Evolutionary conservation across 2,329 filamentous ascomycete genomes (phyloP), one percentile per base, ranked within the genome.

Genomic region (Aspergillus jensenii): DNA sequence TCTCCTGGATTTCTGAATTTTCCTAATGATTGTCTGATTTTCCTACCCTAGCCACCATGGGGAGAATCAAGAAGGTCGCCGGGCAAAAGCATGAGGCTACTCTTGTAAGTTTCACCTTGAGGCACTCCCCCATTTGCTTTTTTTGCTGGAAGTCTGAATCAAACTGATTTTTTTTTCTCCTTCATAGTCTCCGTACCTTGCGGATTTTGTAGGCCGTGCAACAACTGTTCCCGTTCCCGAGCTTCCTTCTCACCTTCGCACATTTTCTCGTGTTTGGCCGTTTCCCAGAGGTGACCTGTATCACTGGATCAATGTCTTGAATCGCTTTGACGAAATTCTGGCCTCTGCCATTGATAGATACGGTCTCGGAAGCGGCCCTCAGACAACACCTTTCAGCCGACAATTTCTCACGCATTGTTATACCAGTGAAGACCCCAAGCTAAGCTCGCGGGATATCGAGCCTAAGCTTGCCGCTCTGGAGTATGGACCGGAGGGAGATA

Each of bases 271-370:
- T 63, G 83, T 88, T 83, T 99, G 95, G 95, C 92, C 93, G 2
- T 96, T 98, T 70, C 93, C 93, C 40, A 87, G 93, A 73, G 96
- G 95, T 60, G 95, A 99, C 74, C 81, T 98, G 31, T 98, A 98
- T 73, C 93, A 99, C 81, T 99, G 96, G 96, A 97, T 99, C 65
- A 88, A 90, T 27, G 84, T 96, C 23, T 79, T 99, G 59, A 96
- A 99, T 75, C 88, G 92, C 58, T 98, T 99, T 75, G 95, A 99
- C 76, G 86, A 85, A 69, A 87, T 98, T 63, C 80, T 99, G 41
- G 91, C 96, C 67, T 81, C 86, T 40, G 92, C 96, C 73, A 91
- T 88, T 74, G 82, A 85, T 56, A 87, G 86, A 63, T 99, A 99
- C 78, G 86, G 86, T 61, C 81, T 99, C 56, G 85, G 86, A 60